Base-by-base conservation (phyloP, 805 yeast genomes). In the Candida nanaspora region DNA sequence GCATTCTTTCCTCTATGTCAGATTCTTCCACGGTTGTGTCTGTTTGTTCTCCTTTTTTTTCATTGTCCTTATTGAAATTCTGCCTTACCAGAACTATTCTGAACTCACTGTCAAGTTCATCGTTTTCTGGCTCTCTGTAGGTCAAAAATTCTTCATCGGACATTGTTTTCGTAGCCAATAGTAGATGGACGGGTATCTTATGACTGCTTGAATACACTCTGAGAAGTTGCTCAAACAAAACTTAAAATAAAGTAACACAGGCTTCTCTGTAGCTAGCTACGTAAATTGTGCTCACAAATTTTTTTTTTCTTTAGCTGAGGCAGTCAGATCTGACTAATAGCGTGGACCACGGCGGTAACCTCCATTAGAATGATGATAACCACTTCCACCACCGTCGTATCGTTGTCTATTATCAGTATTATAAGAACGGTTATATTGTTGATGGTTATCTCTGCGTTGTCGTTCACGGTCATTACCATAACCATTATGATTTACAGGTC, bases 1-100 rank as follows among this genome's bases (percentile, higher is more conserved):
- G 55, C 39, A 68, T 51, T 33, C 74, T 56, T 47, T 76, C 80
- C 41, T 71, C 72, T 68, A 74, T 59, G 25, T 71, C 74, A 3
- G 53, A 41, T 31, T 53, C 53, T 20, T 58, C 54, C 22, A 56
- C 49, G 20, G 25, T 13, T 9, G 14, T 21, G 9, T 19, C 15
- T 3, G 20, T 20, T 16, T 19, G 11, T 23, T 55, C 52, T 21
- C 38, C 39, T 8, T 45, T 38, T 18, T 41, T 42, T 13, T 66
- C 70, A 13, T 38, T 34, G 4, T 46, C 53, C 9, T 38, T 42
- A 16, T 51, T 55, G 19, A 59, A 62, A 16, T 62, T 50, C 51
- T 67, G 68, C 15, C 64, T 60, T 41, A 74, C 68, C 31, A 71
- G 51, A 28, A 72, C 56, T 19, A 68, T 66, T 38, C 76, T 54